Evolutionary conservation across 352 stramenopile genomes (phyloP).

Genomic region (Pilasporangium apinafurcum): DNA sequence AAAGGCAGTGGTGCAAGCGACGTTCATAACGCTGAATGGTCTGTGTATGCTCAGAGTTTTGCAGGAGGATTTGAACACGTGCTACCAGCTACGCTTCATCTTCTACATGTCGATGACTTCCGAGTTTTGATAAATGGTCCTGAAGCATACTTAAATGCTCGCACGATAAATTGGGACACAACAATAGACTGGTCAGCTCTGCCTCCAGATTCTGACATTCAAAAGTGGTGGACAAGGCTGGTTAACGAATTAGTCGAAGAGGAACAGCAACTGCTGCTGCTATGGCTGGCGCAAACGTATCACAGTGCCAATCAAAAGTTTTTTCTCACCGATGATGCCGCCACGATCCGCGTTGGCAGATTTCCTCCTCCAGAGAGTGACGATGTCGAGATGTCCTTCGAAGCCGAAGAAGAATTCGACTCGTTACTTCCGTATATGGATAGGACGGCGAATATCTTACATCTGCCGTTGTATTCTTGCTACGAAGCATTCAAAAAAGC

Average conservation of each 20-base stretch:
- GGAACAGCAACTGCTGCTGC: slow-evolving; percentile 46
- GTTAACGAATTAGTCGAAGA: slow-evolving; percentile 49
- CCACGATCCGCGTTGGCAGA: neutral
- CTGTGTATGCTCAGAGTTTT: slow-evolving; percentile 25
- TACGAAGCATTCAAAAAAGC: slow-evolving; percentile 44
- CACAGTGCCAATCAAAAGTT: slow-evolving; percentile 33
- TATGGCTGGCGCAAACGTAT: slow-evolving; percentile 49
- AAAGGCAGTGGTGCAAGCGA: neutral
- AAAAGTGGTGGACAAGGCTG: slow-evolving; percentile 35
- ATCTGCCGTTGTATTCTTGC: slow-evolving; percentile 41
- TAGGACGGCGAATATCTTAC: slow-evolving; percentile 21
- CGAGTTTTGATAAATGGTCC: slow-evolving; percentile 43
- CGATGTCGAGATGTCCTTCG: slow-evolving; percentile 3
- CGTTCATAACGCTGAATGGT: neutral
- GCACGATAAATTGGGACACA: slow-evolving; percentile 31
- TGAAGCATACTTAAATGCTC: slow-evolving; percentile 17
- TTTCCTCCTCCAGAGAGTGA: neutral
- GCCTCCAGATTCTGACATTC: neutral
- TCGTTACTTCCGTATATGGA: slow-evolving; percentile 34
- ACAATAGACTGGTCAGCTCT: slow-evolving; percentile 24
- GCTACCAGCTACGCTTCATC: slow-evolving; percentile 32
- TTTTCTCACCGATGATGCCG: slow-evolving; percentile 14
- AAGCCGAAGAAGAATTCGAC: slow-evolving; percentile 12
- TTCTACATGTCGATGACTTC: slow-evolving; percentile 46
- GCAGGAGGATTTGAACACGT: slow-evolving; percentile 48